Evolutionary conservation across 2,329 filamentous ascomycete genomes (phyloP).

Genomic region (Aspergillus flavus): DNA sequence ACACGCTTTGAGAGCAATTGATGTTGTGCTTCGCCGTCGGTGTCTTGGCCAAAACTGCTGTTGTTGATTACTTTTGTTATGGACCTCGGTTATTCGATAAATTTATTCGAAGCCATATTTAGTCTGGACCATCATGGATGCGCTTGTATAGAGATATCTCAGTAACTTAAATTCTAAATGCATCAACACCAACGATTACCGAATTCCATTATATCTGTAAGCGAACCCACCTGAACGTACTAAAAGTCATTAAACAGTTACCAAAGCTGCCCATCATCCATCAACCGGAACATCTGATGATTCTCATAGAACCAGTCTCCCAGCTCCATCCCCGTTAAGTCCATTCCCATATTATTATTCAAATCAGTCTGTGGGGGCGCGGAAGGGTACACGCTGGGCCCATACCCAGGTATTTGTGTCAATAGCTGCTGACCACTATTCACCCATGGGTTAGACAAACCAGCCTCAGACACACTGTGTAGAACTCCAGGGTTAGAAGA

Average conservation of each 20-base stretch:
- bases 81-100: not conserved
- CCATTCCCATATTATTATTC: not conserved
- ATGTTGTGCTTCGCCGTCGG: no score
- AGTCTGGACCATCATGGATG: not conserved
- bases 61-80: not conserved
- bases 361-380: not conserved
- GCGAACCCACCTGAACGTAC: not conserved
- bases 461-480: not conserved
- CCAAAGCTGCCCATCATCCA: not conserved
- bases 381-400: not conserved
- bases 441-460: not conserved
- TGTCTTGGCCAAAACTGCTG: not conserved
- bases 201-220: not conserved
- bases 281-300: not conserved
- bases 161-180: not conserved
- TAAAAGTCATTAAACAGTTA: not conserved
- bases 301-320: conserved; percentile 1
- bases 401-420: not conserved
- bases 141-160: not conserved
- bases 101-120: not conserved
- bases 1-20: not conserved
- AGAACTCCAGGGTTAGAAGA: not conserved
- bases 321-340: not conserved
- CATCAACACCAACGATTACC: not conserved
- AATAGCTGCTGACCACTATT: not conserved